Percentiles rank a stretch among this genome's conserved stretches.
phyloP scores from a whole-genome alignment of 352 stramenopile species.

The Elongisporangium prolatum region DNA sequence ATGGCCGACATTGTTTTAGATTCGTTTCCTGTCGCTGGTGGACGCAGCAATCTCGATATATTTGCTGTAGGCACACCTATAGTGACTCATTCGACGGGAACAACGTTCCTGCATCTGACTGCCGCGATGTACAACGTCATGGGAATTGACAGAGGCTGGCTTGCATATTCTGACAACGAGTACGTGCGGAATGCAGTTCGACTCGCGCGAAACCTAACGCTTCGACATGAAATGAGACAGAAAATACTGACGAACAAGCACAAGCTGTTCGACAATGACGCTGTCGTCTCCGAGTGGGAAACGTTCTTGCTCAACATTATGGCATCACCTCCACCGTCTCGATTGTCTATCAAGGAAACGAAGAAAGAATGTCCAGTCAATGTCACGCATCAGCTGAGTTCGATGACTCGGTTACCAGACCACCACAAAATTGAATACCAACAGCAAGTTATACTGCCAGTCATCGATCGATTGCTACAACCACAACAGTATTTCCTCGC shows the following conservation, averaged over 20 bases:
- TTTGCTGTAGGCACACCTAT: conserved; percentile 61
- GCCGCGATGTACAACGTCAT: conserved; percentile 58
- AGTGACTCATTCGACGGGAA: conserved; percentile 39
- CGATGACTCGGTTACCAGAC: background rate
- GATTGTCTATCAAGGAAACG: background rate
- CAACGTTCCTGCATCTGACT: conserved; percentile 58
- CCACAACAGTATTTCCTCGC: background rate
- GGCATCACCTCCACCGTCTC: conserved; percentile 4
- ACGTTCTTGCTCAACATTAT: conserved; percentile 25
- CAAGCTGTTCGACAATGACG: conserved; percentile 28
- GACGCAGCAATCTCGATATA: conserved; percentile 51
- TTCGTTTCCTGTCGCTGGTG: conserved; percentile 59
- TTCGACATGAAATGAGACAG: conserved; percentile 8
- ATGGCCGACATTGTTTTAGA: conserved; percentile 51
- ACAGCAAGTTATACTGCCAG: background rate
- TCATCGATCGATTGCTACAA: background rate
- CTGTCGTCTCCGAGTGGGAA: conserved; percentile 40
- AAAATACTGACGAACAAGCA: conserved; percentile 25
- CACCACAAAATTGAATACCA: background rate
- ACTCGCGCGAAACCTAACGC: conserved; percentile 22
- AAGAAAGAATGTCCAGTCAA: background rate
- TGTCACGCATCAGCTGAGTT: background rate
- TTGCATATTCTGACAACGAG: conserved; percentile 18
- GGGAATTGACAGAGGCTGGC: conserved; percentile 23
- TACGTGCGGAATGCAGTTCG: conserved; percentile 18